These are phyloP conservation scores for Lentinula sp. DNA, from an alignment of 768 basidiomycete species.

Conservation along the genomic window DNA sequence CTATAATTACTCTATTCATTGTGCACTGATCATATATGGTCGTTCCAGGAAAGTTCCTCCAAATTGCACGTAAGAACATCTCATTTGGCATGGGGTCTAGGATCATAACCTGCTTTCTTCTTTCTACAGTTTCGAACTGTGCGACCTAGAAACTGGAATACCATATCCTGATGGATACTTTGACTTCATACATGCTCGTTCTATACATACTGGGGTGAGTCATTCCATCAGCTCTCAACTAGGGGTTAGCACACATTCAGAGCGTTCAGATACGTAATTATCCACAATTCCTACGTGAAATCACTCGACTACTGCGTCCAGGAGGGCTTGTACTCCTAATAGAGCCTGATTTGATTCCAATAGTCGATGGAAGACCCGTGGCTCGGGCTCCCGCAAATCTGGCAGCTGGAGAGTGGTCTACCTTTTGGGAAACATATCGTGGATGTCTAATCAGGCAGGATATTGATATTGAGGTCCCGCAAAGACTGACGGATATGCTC, in stretches of 20 bases:
- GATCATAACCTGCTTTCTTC: not conserved
- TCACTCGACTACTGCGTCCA: conserved; percentile 61
- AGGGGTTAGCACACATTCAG: not conserved
- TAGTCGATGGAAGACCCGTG: conserved; percentile 28
- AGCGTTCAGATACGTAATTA: conserved; percentile 52
- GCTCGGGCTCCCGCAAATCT: conserved; percentile 22
- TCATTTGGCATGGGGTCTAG: conserved; percentile 3
- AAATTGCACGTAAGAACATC: conserved; percentile 61
- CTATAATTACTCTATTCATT: too few species aligned
- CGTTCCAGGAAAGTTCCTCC: conserved; percentile 50
- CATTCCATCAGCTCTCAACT: conserved; percentile 8
- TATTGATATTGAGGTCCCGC: conserved; percentile 54
- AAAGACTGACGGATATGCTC: conserved; percentile 46
- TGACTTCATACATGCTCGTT: conserved; percentile 66
- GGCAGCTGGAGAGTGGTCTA: conserved; percentile 52
- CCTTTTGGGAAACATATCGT: conserved; percentile 59
- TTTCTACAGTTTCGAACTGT: conserved; percentile 56
- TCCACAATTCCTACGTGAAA: conserved; percentile 52
- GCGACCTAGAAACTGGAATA: conserved; percentile 56
- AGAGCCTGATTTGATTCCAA: conserved; percentile 52
- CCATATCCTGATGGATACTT: conserved; percentile 62
- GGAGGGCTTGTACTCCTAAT: conserved; percentile 66
- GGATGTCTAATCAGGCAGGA: conserved; percentile 44
- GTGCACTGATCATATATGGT: not conserved
- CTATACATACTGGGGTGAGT: conserved; percentile 61